Conservation (phyloP, 1,139 yeast genomes). For the Casaregolazyma lundiana region DNA sequence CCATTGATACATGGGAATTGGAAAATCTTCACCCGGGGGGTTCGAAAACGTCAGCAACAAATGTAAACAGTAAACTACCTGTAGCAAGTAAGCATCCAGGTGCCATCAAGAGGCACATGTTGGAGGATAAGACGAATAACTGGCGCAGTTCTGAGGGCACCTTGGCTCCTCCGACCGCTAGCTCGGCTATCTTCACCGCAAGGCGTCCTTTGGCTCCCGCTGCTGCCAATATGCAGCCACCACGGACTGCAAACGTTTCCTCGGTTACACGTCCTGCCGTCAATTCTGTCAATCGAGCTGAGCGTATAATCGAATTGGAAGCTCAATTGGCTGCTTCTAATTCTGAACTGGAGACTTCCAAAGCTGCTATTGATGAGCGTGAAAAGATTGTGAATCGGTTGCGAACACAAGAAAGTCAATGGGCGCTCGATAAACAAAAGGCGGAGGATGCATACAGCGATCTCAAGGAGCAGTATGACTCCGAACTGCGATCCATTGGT, state of each 20-base stretch:
- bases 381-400: slow-evolving; percentile 16
- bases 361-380: slow-evolving; percentile 2
- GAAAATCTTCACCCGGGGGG: slow-evolving; percentile 8
- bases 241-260: background rate
- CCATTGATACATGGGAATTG: slow-evolving; percentile 6
- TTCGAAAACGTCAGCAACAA: background rate
- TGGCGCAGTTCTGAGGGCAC: slow-evolving; percentile 9
- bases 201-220: background rate
- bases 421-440: slow-evolving; percentile 30
- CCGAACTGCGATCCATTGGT: background rate
- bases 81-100: slow-evolving; percentile 1
- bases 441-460: slow-evolving; percentile 1
- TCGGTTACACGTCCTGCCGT: slow-evolving; percentile 1
- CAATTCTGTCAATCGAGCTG: slow-evolving; percentile 2
- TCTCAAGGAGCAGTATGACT: slow-evolving; percentile 2
- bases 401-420: slow-evolving; percentile 26
- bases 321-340: background rate
- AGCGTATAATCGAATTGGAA: background rate
- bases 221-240: background rate
- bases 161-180: background rate
- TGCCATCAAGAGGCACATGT: background rate
- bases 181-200: background rate
- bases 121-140: slow-evolving; percentile 5
- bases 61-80: slow-evolving; percentile 5
- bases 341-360: slow-evolving; percentile 1